Percentiles rank a stretch among this genome's conserved stretches.
Evolutionary conservation across 352 stramenopile genomes (phyloP).

Genomic region (Plasmopara halstedii): DNA sequence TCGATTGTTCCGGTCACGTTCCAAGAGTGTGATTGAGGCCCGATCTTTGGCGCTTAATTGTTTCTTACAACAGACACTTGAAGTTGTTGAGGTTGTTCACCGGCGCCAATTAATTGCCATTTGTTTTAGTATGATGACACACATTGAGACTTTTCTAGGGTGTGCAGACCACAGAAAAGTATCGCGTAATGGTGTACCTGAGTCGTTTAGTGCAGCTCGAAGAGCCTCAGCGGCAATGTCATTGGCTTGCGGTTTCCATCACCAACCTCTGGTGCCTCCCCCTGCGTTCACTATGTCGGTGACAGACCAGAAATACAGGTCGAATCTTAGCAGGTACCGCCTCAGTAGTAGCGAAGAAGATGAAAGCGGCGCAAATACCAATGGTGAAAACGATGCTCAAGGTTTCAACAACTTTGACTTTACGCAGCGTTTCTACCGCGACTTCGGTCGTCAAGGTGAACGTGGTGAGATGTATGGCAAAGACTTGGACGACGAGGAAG

Average conservation of each 20-base stretch:
- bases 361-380: neutral
- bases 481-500: slow-evolving; percentile 45
- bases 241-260: slow-evolving; percentile 19
- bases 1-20: slow-evolving; percentile 57
- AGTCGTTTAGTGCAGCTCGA: slow-evolving; percentile 14
- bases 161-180: slow-evolving; percentile 26
- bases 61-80: slow-evolving; percentile 52
- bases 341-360: slow-evolving; percentile 12
- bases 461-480: slow-evolving; percentile 12
- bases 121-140: slow-evolving; percentile 66
- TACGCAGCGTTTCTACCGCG: slow-evolving; percentile 29
- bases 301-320: slow-evolving; percentile 10
- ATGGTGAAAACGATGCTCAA: slow-evolving; percentile 13
- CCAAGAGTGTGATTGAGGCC: slow-evolving; percentile 63
- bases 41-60: slow-evolving; percentile 47
- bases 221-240: slow-evolving; percentile 19
- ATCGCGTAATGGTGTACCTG: slow-evolving; percentile 2
- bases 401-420: slow-evolving; percentile 28
- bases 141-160: slow-evolving; percentile 61
- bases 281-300: slow-evolving; percentile 19
- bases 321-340: slow-evolving; percentile 6
- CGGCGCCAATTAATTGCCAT: slow-evolving; percentile 55
- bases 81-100: slow-evolving; percentile 34
- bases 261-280: slow-evolving; percentile 19
- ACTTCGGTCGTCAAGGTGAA: slow-evolving; percentile 21